Conservation (phyloP, 345 rosid genomes). For the Isatis tinctoria region DNA sequence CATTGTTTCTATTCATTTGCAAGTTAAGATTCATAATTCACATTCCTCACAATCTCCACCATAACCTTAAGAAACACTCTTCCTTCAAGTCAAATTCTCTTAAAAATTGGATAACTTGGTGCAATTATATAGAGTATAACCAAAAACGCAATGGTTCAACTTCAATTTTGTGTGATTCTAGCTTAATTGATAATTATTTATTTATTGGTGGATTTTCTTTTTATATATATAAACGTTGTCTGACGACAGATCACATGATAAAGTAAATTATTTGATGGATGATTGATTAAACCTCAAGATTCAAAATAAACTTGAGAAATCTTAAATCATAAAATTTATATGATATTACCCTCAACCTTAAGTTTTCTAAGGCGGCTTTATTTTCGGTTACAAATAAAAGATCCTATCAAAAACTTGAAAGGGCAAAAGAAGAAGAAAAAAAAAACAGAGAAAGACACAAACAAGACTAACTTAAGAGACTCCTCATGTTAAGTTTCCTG, state of each 20-base stretch:
- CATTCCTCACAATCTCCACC: slow-evolving; percentile 11
- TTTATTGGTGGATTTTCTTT: too few species aligned
- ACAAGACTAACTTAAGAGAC: slow-evolving; percentile 19
- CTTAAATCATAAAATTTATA: not conserved
- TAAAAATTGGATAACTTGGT: too few species aligned
- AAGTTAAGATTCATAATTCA: slow-evolving; percentile 29
- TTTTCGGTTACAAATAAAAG: not conserved
- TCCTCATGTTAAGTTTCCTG: too few species aligned
- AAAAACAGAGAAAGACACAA: slow-evolving; percentile 23
- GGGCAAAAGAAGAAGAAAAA: slow-evolving; percentile 10
- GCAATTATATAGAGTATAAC: too few species aligned
- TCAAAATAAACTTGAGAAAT: not conserved
- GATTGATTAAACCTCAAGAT: not conserved
- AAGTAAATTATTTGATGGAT: not conserved
- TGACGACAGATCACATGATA: not conserved
- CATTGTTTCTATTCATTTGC: slow-evolving; percentile 21
- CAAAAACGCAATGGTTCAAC: too few species aligned
- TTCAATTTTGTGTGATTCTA: too few species aligned
- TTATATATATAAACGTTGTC: too few species aligned
- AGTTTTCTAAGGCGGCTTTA: not conserved
- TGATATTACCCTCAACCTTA: not conserved
- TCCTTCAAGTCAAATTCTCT: not conserved
- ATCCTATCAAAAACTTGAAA: slow-evolving; percentile 34
- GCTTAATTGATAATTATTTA: too few species aligned
- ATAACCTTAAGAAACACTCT: slow-evolving; percentile 18